A percentile compares a stretch with the other conserved stretches of the same genome.
phyloP scores from a whole-genome alignment of 2,329 filamentous ascomycete species.

The Colletotrichum tropicicola region DNA sequence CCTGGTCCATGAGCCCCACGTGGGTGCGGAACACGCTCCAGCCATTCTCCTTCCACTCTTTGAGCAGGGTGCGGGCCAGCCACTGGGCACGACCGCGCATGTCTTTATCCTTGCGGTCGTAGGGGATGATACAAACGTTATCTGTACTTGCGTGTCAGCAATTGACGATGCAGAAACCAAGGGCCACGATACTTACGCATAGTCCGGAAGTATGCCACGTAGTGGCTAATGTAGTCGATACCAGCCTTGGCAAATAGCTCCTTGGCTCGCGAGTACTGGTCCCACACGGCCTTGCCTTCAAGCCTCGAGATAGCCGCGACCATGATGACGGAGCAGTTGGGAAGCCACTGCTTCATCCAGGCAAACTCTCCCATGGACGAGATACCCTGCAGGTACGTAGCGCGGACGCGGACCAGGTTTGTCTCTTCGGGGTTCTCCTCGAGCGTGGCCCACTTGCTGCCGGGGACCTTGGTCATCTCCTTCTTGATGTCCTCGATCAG shows the following conservation, averaged over 20 bases:
- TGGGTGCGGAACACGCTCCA: constrained; percentile 58
- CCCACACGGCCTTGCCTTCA: constrained; percentile 13
- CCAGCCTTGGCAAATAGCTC: constrained; percentile 14
- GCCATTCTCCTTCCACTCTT: constrained; percentile 49
- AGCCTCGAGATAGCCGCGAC: constrained; percentile 5
- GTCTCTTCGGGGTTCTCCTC: constrained; percentile 15
- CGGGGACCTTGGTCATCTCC: constrained; percentile 16
- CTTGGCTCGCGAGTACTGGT: constrained; percentile 17
- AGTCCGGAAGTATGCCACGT: constrained; percentile 20
- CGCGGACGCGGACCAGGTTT: constrained; percentile 10
- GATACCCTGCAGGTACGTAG: constrained; percentile 19
- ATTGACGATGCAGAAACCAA: accelerated
- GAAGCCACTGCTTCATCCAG: constrained; percentile 24
- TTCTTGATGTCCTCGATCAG: constrained; percentile 11
- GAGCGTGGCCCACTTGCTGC: constrained; percentile 21
- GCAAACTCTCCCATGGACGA: constrained; percentile 24
- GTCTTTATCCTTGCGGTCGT: constrained; percentile 52
- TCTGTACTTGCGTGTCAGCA: constrained; percentile 32
- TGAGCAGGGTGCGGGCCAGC: constrained; percentile 45
- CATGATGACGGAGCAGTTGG: constrained; percentile 23
- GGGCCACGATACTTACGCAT: not conserved
- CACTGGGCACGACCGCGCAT: constrained; percentile 41
- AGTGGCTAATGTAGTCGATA: constrained; percentile 23
- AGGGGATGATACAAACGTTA: constrained; percentile 60
- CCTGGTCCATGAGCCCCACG: constrained; percentile 55